Base-by-base conservation (phyloP, 306 rosid species). In the Arachis hypogaea region DNA sequence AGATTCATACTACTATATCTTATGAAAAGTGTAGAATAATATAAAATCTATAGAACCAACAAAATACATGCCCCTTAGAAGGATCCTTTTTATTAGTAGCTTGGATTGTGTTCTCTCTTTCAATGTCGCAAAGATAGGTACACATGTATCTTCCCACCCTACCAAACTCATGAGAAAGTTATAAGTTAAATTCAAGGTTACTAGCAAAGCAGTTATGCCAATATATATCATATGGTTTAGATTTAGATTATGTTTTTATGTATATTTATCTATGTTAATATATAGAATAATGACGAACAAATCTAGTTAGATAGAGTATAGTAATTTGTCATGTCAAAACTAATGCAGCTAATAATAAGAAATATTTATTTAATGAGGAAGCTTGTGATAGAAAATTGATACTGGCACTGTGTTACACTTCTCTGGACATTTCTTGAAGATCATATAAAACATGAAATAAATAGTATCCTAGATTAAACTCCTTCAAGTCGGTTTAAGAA, bases 101-200 rank as follows among this genome's bases (percentile, higher is more conserved):
- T 67, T 16, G 80, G 74, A 76, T 33, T 57, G 54, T 76, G 43
- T 55, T 74, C 70, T 38, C 76, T 38, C 76, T 52, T 74, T 80
- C 38, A 43, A 41, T 72, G 67, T 41, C 44, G 30, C 56, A 42
- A 50, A 9, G n/a, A 52, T 12, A 66, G 44, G 63, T 41, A 62
- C 83, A 80, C 80, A 63, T 80, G 83, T 22, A 45, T 74, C 83
- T 67, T 63, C 40, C 29, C 66, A 11, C 29, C 33, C 47, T 10
- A 29, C 71, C 51, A 69, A 77, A 42, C 6, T 74, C 72, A 80
- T 57, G 63, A 36, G 68, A 74, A 63, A 74, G 63, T 68, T 38
- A 62, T 28, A 62, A 36, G 59, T 45, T 40, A 67, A 68, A 47
- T 49, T 14, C 46, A 68, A 8, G 36, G 38, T 50, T 65, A 55